phyloP scores from a whole-genome alignment of 2,329 filamentous ascomycete genomes.

The Fusarium sp. region DNA sequence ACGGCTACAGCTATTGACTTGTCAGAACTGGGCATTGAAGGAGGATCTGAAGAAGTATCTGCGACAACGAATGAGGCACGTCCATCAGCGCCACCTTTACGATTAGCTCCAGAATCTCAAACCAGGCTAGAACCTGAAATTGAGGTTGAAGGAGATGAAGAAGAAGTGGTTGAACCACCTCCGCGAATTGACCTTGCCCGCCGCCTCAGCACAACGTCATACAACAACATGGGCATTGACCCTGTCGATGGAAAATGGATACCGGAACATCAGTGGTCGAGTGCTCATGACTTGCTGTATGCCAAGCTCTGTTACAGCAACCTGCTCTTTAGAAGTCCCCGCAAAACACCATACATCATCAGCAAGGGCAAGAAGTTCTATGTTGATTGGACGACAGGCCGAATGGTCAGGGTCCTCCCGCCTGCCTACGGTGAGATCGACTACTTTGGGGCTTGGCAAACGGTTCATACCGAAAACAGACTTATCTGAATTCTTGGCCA shows the following conservation, averaged over 20 bases:
- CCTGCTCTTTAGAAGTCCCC: slow-evolving; percentile 63
- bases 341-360: slow-evolving; percentile 67
- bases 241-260: slow-evolving; percentile 65
- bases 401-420: slow-evolving; percentile 62
- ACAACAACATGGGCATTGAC: slow-evolving; percentile 57
- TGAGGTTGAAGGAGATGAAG: slow-evolving; percentile 35
- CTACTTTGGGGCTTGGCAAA: slow-evolving; percentile 60
- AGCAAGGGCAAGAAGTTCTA: slow-evolving; percentile 66
- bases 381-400: slow-evolving; percentile 67
- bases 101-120: slow-evolving; percentile 31
- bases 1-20: slow-evolving; percentile 40
- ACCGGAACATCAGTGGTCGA: slow-evolving; percentile 64
- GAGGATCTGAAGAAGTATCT: slow-evolving; percentile 35
- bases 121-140: slow-evolving; percentile 36
- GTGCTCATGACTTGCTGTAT: slow-evolving; percentile 66
- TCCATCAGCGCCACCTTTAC: slow-evolving; percentile 18
- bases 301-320: slow-evolving; percentile 69
- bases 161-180: slow-evolving; percentile 34
- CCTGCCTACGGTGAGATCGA: slow-evolving; percentile 64
- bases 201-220: slow-evolving; percentile 57
- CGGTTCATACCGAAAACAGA: slow-evolving; percentile 59
- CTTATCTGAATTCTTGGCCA: slow-evolving; percentile 48
- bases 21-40: slow-evolving; percentile 35
- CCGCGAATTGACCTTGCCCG: slow-evolving; percentile 47
- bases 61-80: slow-evolving; percentile 27